phyloP scores from a whole-genome alignment of 2,329 filamentous ascomycete species.

The Botryotinia calthae region DNA sequence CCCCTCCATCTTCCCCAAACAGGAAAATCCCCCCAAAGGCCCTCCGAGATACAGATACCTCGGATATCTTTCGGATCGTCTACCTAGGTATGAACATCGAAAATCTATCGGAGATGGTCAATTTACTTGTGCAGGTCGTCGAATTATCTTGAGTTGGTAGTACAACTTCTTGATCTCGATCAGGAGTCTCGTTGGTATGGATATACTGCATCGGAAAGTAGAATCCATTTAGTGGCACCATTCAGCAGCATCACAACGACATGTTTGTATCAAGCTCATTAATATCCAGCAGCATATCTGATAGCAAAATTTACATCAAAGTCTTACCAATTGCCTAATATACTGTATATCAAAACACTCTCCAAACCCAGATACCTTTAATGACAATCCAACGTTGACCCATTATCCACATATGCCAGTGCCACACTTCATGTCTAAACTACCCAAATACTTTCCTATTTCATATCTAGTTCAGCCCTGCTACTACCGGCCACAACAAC shows the following conservation, averaged over 20 bases:
- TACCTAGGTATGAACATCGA: background rate
- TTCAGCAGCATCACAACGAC: no score
- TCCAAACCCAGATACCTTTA: background rate
- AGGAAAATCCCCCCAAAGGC: background rate
- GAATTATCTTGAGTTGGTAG: background rate
- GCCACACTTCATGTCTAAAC: background rate
- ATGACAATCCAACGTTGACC: background rate
- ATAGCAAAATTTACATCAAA: background rate
- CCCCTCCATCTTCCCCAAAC: background rate
- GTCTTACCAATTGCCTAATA: background rate
- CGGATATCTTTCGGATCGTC: conserved; percentile 7
- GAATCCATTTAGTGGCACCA: background rate
- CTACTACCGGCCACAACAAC: background rate
- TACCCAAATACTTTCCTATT: background rate
- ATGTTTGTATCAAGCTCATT: background rate
- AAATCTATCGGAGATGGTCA: background rate
- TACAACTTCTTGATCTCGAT: background rate
- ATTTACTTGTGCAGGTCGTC: background rate
- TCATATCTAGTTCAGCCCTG: conserved; percentile 8
- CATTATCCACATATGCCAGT: background rate
- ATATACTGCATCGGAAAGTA: background rate
- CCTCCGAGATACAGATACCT: background rate
- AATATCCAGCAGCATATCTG: background rate
- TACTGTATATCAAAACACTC: background rate
- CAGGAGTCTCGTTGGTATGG: no score